Conservation (phyloP, 495 filamentous ascomycete genomes). For the Parathielavia hyrcaniae region DNA sequence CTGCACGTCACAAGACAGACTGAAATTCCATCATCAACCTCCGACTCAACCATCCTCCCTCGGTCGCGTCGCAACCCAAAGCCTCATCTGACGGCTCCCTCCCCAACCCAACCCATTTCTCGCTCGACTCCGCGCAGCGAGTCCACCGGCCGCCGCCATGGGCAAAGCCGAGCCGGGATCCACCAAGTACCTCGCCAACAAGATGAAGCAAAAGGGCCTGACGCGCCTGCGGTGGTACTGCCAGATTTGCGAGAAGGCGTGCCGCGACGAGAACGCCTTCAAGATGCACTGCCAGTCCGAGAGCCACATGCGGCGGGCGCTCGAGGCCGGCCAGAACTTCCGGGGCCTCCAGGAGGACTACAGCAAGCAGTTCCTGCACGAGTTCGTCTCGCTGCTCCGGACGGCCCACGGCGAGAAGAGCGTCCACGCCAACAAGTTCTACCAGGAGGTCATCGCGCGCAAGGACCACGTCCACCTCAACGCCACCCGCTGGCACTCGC, state of each 20-base stretch:
- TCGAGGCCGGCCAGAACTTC: constrained; percentile 76
- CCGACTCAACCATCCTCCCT: too few species aligned
- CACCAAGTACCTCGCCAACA: constrained; percentile 79
- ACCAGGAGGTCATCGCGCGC: constrained; percentile 76
- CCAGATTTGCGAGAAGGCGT: constrained; percentile 57
- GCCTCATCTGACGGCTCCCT: too few species aligned
- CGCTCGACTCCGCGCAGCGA: constrained; percentile 30
- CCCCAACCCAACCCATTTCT: not conserved
- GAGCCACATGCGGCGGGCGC: constrained; percentile 77
- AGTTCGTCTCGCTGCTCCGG: constrained; percentile 68
- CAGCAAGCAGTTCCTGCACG: constrained; percentile 66
- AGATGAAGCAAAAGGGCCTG: constrained; percentile 83
- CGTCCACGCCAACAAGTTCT: constrained; percentile 82
- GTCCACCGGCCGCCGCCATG: constrained; percentile 53
- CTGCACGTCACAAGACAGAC: too few species aligned
- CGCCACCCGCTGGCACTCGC: constrained; percentile 70
- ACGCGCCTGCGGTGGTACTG: constrained; percentile 79
- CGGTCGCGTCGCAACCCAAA: too few species aligned
- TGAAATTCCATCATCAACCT: too few species aligned
- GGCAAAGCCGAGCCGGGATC: constrained; percentile 84
- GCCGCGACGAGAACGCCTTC: constrained; percentile 68
- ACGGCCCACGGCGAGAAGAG: constrained; percentile 82
- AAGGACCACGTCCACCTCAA: constrained; percentile 93
- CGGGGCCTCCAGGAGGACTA: constrained; percentile 68
- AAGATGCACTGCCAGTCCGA: constrained; percentile 77